A percentile compares a stretch with the other conserved stretches of the same genome.
Conservation (phyloP, 2,329 filamentous ascomycete genomes). For the Hymenoscyphus albidus region DNA sequence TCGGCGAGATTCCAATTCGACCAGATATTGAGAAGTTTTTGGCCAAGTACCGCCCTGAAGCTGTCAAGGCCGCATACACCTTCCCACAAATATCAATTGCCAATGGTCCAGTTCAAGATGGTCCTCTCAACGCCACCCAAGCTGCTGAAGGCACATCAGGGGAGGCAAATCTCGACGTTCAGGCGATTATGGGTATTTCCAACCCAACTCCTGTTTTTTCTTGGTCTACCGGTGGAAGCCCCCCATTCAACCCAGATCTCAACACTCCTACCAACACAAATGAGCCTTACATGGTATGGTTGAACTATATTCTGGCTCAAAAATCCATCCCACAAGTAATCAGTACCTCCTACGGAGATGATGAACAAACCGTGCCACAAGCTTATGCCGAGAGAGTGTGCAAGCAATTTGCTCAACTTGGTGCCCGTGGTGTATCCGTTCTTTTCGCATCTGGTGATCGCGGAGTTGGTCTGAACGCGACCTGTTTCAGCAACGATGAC, state of each 20-base stretch:
- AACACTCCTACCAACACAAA: conserved; percentile 32
- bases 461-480: conserved; percentile 42
- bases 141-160: conserved; percentile 15
- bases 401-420: conserved; percentile 48
- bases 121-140: conserved; percentile 6
- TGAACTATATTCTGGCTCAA: conserved; percentile 48
- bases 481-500: conserved; percentile 48
- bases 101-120: conserved; percentile 11
- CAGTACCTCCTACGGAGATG: conserved; percentile 55
- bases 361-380: conserved; percentile 43
- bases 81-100: conserved; percentile 10
- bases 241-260: conserved; percentile 48
- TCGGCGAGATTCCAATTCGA: conserved; percentile 23
- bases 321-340: conserved; percentile 55
- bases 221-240: conserved; percentile 52
- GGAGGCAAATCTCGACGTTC: conserved; percentile 56
- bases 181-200: conserved; percentile 50
- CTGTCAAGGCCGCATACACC: conserved; percentile 4
- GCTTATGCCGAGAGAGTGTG: conserved; percentile 53
- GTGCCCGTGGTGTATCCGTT: conserved; percentile 49
- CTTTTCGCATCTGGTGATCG: conserved; percentile 50
- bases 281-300: conserved; percentile 55
- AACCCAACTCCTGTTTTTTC: conserved; percentile 50
- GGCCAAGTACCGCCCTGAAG: conserved; percentile 16
- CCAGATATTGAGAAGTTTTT: conserved; percentile 25